Base-by-base conservation (phyloP, 176 grass and related monocot species). In the Calamus simplicifolius region DNA sequence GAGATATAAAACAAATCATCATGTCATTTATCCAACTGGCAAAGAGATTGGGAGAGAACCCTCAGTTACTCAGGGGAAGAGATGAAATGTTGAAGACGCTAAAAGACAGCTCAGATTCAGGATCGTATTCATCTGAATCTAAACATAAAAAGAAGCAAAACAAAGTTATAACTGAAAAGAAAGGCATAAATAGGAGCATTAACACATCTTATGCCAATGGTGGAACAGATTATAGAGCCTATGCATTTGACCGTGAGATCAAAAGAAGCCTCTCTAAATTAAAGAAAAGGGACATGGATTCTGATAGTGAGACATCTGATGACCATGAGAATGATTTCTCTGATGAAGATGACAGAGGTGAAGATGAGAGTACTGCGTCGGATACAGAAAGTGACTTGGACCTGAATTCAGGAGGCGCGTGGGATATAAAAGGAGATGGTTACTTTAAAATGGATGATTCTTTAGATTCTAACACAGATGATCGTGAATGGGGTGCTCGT, bases 221-320 rank as follows among this genome's bases (percentile, higher is more conserved):
- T 64, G 77, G 66, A 69, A 68, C 50, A 68, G 86, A 89, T 68
- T 69, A 69, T 71, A 81, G 74, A 72, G 73, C 86, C 59, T 79
- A 69, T 73, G 68, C 81, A 62, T 82, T 98, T 63, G 93, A 98
- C 56, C 87, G 81, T 58, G 81, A 92, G 82, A 98, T 98, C 67
- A 98, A 98, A 73, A 87, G 87, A 68, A 98, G 88, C 18, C 93
- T 98, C 29, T 98, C 93, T 59, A 98, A 98, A 69, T 83, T 98
- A 62, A 98, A 98, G 75, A 92, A 85, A 79, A 90, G 79, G 38
- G 62, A 73, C 70, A 71, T 80, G 1, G 78, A 92, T 72, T 98
- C 93, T 70, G 93, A 76, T 25, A 92, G 87, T 62, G 93, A 98
- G 78, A 88, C 93, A 54, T 98, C 93, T 82, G 93, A 87, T 58